These are phyloP conservation scores for Metschnikowia shivogae DNA, from an alignment of 805 yeast species.

Conservation along the genomic window DNA sequence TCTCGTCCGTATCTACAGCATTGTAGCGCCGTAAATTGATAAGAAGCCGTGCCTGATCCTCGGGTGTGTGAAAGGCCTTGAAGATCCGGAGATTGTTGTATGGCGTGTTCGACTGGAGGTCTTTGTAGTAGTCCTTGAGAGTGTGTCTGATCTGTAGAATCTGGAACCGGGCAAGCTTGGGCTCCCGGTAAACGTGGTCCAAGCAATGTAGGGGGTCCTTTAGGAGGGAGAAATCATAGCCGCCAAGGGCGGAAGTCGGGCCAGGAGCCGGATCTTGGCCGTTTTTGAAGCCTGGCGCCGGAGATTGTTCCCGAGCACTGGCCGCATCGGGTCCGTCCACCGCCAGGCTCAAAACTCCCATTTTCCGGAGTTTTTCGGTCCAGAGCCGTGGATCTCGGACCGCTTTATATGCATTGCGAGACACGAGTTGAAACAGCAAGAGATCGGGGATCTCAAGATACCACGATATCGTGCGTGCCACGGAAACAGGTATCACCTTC, in stretches of 20 bases:
- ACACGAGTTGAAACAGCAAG: constrained; percentile 34
- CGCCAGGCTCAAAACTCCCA: constrained; percentile 37
- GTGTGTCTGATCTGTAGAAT: constrained; percentile 36
- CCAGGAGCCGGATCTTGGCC: not conserved
- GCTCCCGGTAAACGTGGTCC: constrained; percentile 21
- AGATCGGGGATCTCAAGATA: constrained; percentile 38
- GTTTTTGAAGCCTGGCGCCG: not conserved
- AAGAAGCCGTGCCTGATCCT: constrained; percentile 47
- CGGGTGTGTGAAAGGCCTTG: constrained; percentile 44
- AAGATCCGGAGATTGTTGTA: constrained; percentile 45
- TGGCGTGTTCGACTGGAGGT: constrained; percentile 38
- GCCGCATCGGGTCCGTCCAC: constrained; percentile 5
- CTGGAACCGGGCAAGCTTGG: constrained; percentile 35
- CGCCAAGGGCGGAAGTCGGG: not conserved
- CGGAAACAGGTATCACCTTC: constrained; percentile 33
- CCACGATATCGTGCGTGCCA: constrained; percentile 32
- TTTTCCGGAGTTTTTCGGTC: constrained; percentile 30
- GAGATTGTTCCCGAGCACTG: not conserved
- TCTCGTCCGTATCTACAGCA: constrained; percentile 29
- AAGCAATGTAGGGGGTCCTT: constrained; percentile 35
- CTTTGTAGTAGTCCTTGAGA: constrained; percentile 43
- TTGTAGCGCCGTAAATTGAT: constrained; percentile 39
- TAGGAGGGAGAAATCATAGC: constrained; percentile 11
- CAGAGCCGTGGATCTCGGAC: constrained; percentile 39
- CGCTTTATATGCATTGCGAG: constrained; percentile 34